phyloP scores from a whole-genome alignment of 2,329 filamentous ascomycete species.

The Cladosporium oxysporum region DNA sequence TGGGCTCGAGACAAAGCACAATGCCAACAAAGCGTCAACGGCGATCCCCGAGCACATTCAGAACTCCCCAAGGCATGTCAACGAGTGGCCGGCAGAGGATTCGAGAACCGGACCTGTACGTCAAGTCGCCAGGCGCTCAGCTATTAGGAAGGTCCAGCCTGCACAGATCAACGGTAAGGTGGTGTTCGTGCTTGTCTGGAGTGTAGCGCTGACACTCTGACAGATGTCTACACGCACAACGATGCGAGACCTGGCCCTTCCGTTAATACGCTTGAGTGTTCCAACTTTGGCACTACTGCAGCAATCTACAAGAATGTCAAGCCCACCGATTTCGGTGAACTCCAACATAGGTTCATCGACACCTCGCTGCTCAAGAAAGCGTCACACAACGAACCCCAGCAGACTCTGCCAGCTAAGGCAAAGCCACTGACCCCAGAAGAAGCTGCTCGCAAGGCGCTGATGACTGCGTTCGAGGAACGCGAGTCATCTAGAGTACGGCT shows the following conservation, averaged over 20 bases:
- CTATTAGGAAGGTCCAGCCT: neutral
- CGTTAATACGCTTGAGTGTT: neutral
- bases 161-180: neutral
- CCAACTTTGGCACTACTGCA: neutral
- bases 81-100: neutral
- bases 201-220: neutral
- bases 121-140: neutral
- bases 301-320: neutral
- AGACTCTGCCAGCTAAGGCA: neutral
- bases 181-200: neutral
- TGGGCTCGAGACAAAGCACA: neutral
- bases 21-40: neutral
- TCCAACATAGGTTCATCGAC: neutral
- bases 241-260: neutral
- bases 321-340: neutral
- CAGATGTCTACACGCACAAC: neutral
- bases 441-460: constrained; percentile 25
- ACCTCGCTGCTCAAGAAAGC: neutral
- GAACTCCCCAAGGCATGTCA: neutral
- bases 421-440: constrained; percentile 1
- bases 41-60: neutral
- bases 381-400: neutral
- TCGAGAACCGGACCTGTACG: neutral
- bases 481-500: constrained; percentile 24
- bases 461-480: constrained; percentile 26